Evolutionary conservation across 2,329 filamentous ascomycete genomes (phyloP).

Genomic region (Fusarium sacchari): DNA sequence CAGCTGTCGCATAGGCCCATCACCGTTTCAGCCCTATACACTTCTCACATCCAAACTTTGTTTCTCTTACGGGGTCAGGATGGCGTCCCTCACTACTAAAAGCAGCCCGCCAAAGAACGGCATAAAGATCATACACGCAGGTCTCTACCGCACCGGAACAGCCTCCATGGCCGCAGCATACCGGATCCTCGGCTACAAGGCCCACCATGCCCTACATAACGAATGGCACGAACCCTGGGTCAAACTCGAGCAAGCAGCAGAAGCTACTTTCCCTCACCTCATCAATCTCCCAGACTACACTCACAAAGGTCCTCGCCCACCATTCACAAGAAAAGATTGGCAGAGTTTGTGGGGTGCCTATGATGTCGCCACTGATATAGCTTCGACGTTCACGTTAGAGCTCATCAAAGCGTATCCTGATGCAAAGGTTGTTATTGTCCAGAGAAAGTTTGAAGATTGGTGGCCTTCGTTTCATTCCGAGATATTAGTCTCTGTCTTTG

Average conservation of each 20-base stretch:
- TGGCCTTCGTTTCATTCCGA: neutral
- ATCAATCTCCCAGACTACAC: neutral
- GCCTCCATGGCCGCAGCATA: slow-evolving; percentile 18
- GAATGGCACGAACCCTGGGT: neutral
- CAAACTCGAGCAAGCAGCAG: slow-evolving; percentile 2
- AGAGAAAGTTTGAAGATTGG: neutral
- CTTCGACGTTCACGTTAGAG: neutral
- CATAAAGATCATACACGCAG: slow-evolving; percentile 5
- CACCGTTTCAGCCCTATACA: accelerated
- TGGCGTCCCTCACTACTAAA: neutral
- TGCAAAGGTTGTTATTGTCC: slow-evolving; percentile 9
- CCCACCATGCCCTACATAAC: neutral
- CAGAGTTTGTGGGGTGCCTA: slow-evolving; percentile 5
- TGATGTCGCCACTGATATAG: slow-evolving; percentile 9
- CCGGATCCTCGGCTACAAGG: neutral
- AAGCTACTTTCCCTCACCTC: slow-evolving; percentile 18
- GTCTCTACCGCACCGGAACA: slow-evolving; percentile 4
- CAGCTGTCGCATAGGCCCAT: accelerated
- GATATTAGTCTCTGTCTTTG: neutral
- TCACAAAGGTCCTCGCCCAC: neutral
- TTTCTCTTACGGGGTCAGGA: accelerated
- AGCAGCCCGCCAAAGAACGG: accelerated
- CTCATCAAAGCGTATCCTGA: slow-evolving; percentile 14
- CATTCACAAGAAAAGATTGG: neutral
- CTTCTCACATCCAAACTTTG: accelerated